A percentile compares a stretch with the other conserved stretches of the same genome.
These are phyloP conservation scores for Pythium vanterpoolii DNA, from an alignment of 352 stramenopile genomes.

Conservation along the genomic window DNA sequence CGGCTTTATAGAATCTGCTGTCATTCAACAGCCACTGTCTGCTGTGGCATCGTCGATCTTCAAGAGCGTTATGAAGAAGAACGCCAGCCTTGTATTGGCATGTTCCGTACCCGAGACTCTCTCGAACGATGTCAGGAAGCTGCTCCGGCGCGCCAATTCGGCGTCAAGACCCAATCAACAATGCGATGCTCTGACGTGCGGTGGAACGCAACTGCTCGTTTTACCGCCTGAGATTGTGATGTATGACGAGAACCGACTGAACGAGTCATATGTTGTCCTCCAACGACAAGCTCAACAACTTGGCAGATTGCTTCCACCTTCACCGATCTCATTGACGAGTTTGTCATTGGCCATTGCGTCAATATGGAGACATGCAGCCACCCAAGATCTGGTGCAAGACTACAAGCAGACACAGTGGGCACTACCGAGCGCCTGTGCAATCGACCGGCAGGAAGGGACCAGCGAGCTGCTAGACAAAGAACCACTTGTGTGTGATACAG, in stretches of 20 bases:
- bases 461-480: neutral
- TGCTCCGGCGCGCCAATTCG: conserved; percentile 1
- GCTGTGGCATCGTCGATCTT: neutral
- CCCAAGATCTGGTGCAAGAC: neutral
- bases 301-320: neutral
- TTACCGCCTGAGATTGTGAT: conserved; percentile 3
- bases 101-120: neutral
- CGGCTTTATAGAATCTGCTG: neutral
- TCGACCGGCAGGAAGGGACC: neutral
- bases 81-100: conserved; percentile 3
- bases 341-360: conserved; percentile 12
- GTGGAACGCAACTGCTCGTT: neutral
- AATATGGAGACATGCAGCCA: conserved; percentile 9
- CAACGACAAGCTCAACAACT: neutral
- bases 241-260: neutral
- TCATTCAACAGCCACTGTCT: neutral
- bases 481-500: neutral
- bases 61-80: conserved; percentile 18
- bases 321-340: conserved; percentile 12
- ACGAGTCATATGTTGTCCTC: neutral
- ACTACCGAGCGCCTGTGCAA: neutral
- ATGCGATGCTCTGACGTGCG: neutral
- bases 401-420: neutral
- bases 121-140: conserved; percentile 1
- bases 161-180: neutral